Percentiles rank a stretch among this genome's conserved stretches.
phyloP scores from a whole-genome alignment of 805 yeast genomes.

The Candida parachauliodes region DNA sequence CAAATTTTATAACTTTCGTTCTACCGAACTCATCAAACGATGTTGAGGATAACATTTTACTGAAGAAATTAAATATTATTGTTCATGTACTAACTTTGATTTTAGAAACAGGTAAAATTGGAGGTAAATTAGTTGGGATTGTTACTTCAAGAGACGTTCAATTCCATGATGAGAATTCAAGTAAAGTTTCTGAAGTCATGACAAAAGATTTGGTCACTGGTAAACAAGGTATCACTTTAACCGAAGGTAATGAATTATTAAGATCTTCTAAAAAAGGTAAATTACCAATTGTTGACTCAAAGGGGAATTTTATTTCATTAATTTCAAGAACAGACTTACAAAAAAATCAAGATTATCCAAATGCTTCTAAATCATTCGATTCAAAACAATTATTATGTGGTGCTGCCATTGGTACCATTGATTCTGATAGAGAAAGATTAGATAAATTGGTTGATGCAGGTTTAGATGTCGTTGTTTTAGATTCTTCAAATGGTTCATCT shows the following conservation, averaged over 20 bases:
- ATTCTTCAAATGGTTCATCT: constrained; percentile 98
- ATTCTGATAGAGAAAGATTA: constrained; percentile 83
- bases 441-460: constrained; percentile 88
- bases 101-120: constrained; percentile 77
- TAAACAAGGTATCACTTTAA: constrained; percentile 71
- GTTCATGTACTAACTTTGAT: constrained; percentile 38
- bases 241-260: constrained; percentile 86
- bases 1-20: constrained; percentile 89
- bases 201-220: constrained; percentile 86
- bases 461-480: constrained; percentile 91
- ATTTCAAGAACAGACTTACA: constrained; percentile 94
- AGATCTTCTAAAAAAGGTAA: constrained; percentile 96
- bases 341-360: constrained; percentile 90
- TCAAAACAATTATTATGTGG: constrained; percentile 97
- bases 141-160: constrained; percentile 96
- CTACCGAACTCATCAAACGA: constrained; percentile 98
- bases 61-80: no score
- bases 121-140: constrained; percentile 91
- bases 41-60: constrained; percentile 91
- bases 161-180: constrained; percentile 72
- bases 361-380: constrained; percentile 87
- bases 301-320: constrained; percentile 77
- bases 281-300: constrained; percentile 82
- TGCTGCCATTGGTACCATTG: constrained; percentile 96
- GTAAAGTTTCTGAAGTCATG: constrained; percentile 77